These are phyloP conservation scores for Suhomyces kunorum DNA, from an alignment of 1,139 yeast genomes.

Conservation along the genomic window DNA sequence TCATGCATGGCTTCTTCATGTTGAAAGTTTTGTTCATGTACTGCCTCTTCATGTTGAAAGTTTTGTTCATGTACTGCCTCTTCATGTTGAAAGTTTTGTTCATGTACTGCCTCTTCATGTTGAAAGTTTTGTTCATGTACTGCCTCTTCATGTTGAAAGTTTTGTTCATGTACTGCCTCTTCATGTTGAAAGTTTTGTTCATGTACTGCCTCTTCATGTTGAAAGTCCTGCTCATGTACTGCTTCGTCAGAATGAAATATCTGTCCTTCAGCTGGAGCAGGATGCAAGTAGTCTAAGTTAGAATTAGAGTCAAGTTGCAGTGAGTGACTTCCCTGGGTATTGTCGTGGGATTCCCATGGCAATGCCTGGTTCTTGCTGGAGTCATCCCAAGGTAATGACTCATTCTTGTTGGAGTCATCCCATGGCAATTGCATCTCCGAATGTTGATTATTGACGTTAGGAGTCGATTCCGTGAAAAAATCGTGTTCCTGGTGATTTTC, in stretches of 20 bases:
- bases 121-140: background rate
- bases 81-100: too few species aligned
- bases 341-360: constrained; percentile 6
- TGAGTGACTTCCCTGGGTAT: too few species aligned
- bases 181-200: too few species aligned
- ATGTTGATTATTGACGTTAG: background rate
- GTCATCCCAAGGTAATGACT: constrained; percentile 10
- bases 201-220: too few species aligned
- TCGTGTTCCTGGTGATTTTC: background rate
- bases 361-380: background rate
- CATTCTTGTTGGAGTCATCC: background rate
- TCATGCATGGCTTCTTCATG: too few species aligned
- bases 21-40: too few species aligned
- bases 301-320: too few species aligned
- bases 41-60: background rate
- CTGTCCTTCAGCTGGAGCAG: background rate
- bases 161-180: too few species aligned
- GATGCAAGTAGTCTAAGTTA: too few species aligned
- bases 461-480: background rate
- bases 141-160: too few species aligned
- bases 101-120: background rate
- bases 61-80: background rate
- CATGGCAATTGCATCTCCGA: background rate
- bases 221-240: background rate
- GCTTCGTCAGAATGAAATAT: background rate